Base-by-base conservation (phyloP, 2,329 filamentous ascomycete species). In the Talaromyces albobiverticillius region DNA sequence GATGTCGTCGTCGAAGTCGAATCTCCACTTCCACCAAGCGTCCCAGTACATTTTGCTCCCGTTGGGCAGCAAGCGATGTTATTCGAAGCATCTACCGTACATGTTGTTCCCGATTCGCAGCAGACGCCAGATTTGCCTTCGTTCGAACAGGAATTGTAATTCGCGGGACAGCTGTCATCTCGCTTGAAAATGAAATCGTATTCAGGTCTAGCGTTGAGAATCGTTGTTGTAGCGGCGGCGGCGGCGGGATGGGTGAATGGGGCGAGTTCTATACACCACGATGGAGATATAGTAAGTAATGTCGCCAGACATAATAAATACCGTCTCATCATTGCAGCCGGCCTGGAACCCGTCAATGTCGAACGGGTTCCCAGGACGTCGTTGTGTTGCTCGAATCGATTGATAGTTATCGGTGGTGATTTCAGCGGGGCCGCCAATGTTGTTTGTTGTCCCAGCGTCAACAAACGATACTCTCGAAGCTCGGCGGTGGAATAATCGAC, bases 51-150 rank as follows among this genome's bases (percentile, higher is more conserved):
- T 25, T 71, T 77, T 13, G 79, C 79, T 48, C 79, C 77, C 23
- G 69, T 74, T 0, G 82, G 82, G 68, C 83, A 86, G 73, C 83
- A 86, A 22, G 82, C 83, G 51, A 85, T 78, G 57, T 84, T 75
- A 51, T 82, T 76, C 34, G 76, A 79, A 38, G 69, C 68, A 67
- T 86, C 83, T 48, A 76, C 74, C 40, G 79, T 76, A 70, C 83
- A 86, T 54, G 76, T 72, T 20, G 80, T 76, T 46, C 72, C 74
- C 38, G 71, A 68, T 31, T 71, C 71, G 67, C 83, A 86, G 73
- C 83, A 86, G 52, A 82, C 74, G 36, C 74, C 74, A 2, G 79
- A 69, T 4, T 79, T 78, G 51, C 78, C 79, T 36, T 83, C 66
- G 56, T 75, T 73, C 29, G 71, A 70, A 68, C 83, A 86, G 41